Base-by-base conservation (phyloP, 2,329 filamentous ascomycete genomes). In the Sclerotinia sclerotiorum region DNA sequence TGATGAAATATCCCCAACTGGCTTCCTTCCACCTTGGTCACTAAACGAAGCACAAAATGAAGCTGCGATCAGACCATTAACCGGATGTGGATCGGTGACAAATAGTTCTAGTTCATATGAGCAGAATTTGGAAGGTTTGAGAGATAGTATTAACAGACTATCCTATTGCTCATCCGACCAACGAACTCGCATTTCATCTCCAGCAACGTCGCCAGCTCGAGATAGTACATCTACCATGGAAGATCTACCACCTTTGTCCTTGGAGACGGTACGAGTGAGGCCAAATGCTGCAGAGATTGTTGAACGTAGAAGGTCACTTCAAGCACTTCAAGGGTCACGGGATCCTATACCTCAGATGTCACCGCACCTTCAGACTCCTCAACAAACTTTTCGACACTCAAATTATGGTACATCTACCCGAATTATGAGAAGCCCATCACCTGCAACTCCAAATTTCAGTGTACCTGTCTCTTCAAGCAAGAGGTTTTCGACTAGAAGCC, bases 91-190 rank as follows among this genome's bases (percentile, higher is more conserved):
- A n/a, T 89, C 87, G 2, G 82, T 82, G 0, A 84, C 84, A 21
- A 86, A 84, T 70, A 87, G 85, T 74, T 75, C 85, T 60, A 79
- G 84, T 42, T 89, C 87, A 0, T 83, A 89, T 68, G 86, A 84
- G 21, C 81, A 82, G 42, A 85, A 86, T 64, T 79, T 89, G 7
- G 86, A 90, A 19, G 84, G 76, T 65, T 78, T 89, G 32, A 81
- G 86, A 39, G 84, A 88, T 57, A 85, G 82, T 74, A 80, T 81
- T 1, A 83, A 87, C 70, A 83, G 87, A 7, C 80, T 87, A 5
- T 89, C 87, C 0, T 85, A 82, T 70, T 81, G 87, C 51, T 89
- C 87, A 2, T 87, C 85, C 6, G 84, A 85, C 8, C 86, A 88
- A 74, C 81, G 85, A 69, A 89, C 87, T 3, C 79, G 86, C 35